These are phyloP conservation scores for Saccharomycopsis vini DNA, from an alignment of 805 yeast genomes.

Conservation along the genomic window DNA sequence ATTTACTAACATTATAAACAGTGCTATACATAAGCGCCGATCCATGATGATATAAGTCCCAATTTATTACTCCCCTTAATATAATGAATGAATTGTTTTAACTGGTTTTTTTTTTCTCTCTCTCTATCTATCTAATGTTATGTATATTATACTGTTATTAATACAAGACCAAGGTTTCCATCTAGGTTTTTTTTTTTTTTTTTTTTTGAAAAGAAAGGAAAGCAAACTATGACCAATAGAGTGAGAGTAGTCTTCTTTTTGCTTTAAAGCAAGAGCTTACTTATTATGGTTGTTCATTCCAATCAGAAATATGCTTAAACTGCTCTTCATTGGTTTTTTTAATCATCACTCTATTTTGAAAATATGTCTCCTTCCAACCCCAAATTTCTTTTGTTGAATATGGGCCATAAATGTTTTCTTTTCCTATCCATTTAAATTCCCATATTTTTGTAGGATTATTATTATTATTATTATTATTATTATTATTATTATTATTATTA, in stretches of 20 bases:
- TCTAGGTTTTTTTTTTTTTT: no score
- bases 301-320: constrained; percentile 19
- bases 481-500: constrained; percentile 14
- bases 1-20: neutral
- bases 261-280: neutral
- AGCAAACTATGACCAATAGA: no score
- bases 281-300: neutral
- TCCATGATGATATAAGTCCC: neutral
- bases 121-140: no score
- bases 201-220: no score
- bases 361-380: constrained; percentile 41
- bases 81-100: no score
- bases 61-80: no score
- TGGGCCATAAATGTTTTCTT: constrained; percentile 41
- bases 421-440: constrained; percentile 41
- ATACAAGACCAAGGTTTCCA: no score
- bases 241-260: no score
- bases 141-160: no score
- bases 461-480: neutral
- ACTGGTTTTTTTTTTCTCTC: no score
- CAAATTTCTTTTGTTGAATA: constrained; percentile 38
- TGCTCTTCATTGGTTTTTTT: constrained; percentile 23
- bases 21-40: constrained; percentile 12
- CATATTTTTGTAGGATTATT: constrained; percentile 27
- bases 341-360: constrained; percentile 36